These are phyloP conservation scores for Quercus lobata DNA, from an alignment of 331 rosid species.

Conservation along the genomic window DNA sequence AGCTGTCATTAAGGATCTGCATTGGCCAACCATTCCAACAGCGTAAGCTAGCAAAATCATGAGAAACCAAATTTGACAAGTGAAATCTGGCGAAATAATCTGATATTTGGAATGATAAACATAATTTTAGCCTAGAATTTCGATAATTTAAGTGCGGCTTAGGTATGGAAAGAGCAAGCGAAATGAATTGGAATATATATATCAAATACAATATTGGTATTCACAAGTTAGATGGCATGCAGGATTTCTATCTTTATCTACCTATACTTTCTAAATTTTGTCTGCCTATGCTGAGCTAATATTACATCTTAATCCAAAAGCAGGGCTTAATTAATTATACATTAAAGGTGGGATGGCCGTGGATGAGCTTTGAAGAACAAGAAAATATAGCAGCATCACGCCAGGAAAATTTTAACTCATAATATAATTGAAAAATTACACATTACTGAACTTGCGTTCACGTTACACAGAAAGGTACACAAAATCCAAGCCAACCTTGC, in stretches of 20 bases:
- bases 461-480: slow-evolving; percentile 14
- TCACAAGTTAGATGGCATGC: not conserved
- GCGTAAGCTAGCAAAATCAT: too few relatives aligned
- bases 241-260: not conserved
- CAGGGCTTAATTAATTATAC: not conserved
- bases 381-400: not conserved
- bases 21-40: too few relatives aligned
- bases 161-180: not conserved
- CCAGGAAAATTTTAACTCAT: slow-evolving; percentile 9
- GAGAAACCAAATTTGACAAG: not conserved
- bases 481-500: slow-evolving; percentile 21
- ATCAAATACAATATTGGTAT: not conserved
- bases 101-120: not conserved
- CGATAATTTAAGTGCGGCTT: not conserved
- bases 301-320: not conserved
- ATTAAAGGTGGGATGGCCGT: not conserved
- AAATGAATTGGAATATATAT: not conserved
- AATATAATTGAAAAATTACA: slow-evolving; percentile 17
- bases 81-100: not conserved
- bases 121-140: not conserved
- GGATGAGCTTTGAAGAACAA: not conserved
- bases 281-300: not conserved
- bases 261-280: not conserved
- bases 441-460: slow-evolving; percentile 64
- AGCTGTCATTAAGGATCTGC: too few relatives aligned